These are phyloP conservation scores for Ophiostoma sp. DNA, from an alignment of 2,329 filamentous ascomycete species.

Conservation along the genomic window DNA sequence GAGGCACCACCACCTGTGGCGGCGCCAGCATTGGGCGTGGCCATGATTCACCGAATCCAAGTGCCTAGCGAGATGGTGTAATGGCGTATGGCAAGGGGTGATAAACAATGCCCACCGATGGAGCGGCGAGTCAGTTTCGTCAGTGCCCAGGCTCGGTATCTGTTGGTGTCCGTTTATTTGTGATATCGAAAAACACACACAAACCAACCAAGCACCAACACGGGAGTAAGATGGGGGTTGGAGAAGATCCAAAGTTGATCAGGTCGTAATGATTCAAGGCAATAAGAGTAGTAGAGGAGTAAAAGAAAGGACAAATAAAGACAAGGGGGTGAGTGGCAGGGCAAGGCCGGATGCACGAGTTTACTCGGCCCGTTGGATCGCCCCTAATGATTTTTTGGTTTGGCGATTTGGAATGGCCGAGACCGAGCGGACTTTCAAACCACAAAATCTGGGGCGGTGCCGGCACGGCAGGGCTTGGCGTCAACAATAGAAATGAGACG, in stretches of 20 bases:
- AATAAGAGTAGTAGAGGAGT: background rate
- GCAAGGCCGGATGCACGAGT: background rate
- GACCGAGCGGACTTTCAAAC: background rate
- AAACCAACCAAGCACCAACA: background rate
- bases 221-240: background rate
- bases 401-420: background rate
- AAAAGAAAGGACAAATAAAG: background rate
- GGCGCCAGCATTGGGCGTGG: background rate
- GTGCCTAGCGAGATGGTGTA: background rate
- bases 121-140: background rate
- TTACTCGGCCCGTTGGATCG: background rate
- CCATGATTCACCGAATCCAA: background rate
- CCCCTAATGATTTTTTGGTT: slow-evolving; percentile 2
- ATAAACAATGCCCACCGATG: background rate
- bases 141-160: background rate
- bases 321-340: background rate
- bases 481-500: background rate
- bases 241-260: background rate
- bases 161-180: background rate
- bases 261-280: slow-evolving; percentile 13
- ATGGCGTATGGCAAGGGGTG: background rate
- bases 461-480: background rate
- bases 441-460: background rate
- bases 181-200: background rate
- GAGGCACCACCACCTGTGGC: background rate